phyloP scores from a whole-genome alignment of 352 stramenopile species.

The Blastocystis hominis region DNA sequence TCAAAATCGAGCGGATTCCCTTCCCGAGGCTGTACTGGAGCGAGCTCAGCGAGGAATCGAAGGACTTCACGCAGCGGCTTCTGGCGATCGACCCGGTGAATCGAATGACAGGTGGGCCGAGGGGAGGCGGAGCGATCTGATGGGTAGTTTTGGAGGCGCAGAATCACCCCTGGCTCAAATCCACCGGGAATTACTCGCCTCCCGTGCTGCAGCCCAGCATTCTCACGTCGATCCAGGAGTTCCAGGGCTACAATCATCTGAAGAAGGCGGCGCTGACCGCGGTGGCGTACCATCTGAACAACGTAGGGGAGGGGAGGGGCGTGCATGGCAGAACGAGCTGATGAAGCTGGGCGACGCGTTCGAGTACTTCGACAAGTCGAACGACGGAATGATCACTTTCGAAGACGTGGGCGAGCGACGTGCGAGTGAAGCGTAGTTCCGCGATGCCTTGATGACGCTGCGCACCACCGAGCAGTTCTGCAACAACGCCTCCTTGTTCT shows the following conservation, averaged over 20 bases:
- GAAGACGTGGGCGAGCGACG: background rate
- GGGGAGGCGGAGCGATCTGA: background rate
- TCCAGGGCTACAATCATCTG: slow-evolving; percentile 7
- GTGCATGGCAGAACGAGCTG: background rate
- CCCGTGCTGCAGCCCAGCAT: background rate
- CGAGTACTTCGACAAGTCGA: slow-evolving; percentile 14
- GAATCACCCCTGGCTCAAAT: slow-evolving; percentile 11
- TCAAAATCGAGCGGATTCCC: background rate
- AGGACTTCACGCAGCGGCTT: background rate
- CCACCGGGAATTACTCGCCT: background rate
- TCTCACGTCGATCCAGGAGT: background rate
- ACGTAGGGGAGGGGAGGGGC: background rate
- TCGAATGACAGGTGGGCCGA: background rate
- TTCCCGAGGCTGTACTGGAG: slow-evolving; percentile 9
- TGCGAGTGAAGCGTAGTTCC: background rate
- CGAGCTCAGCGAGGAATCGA: background rate
- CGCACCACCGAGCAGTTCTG: background rate
- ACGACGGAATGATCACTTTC: slow-evolving; percentile 3
- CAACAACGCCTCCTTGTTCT: background rate
- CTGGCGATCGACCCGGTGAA: background rate
- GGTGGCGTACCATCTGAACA: slow-evolving; percentile 3
- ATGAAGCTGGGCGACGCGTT: slow-evolving; percentile 30
- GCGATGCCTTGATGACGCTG: background rate
- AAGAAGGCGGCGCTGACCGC: slow-evolving; percentile 24
- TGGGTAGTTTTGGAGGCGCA: background rate